phyloP scores from a whole-genome alignment of 2,329 filamentous ascomycete genomes.

The Malbranchea cinnamomea region DNA sequence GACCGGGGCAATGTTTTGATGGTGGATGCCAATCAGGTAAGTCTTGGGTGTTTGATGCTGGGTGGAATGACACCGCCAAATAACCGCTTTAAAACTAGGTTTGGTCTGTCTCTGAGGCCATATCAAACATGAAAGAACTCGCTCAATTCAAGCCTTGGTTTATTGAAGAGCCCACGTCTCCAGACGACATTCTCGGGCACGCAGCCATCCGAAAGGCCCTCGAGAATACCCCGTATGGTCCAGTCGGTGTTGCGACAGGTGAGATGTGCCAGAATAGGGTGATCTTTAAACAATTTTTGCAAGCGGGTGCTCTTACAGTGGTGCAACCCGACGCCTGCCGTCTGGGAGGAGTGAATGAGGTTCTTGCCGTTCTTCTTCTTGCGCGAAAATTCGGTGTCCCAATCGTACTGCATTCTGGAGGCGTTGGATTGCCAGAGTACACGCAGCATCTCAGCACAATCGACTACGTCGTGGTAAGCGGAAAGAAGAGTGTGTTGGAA shows the following conservation, averaged over 20 bases:
- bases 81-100: slow-evolving; percentile 28
- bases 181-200: slow-evolving; percentile 81
- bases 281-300: slow-evolving; percentile 82
- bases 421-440: slow-evolving; percentile 83
- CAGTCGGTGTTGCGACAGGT: slow-evolving; percentile 76
- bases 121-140: slow-evolving; percentile 71
- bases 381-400: slow-evolving; percentile 55
- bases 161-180: slow-evolving; percentile 85
- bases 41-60: too few relatives aligned
- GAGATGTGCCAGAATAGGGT: slow-evolving; percentile 95
- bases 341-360: slow-evolving; percentile 81
- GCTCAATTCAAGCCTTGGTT: slow-evolving; percentile 72
- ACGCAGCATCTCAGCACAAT: slow-evolving; percentile 87
- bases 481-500: slow-evolving; percentile 69
- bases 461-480: slow-evolving; percentile 77
- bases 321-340: slow-evolving; percentile 86
- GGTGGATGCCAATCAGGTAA: slow-evolving; percentile 79
- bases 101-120: slow-evolving; percentile 81
- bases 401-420: slow-evolving; percentile 77
- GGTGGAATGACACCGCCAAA: not conserved
- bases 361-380: slow-evolving; percentile 76
- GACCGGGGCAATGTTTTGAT: slow-evolving; percentile 74
- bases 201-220: slow-evolving; percentile 71
- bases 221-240: slow-evolving; percentile 33
- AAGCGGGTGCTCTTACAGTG: slow-evolving; percentile 66